Conservation (phyloP, 768 basidiomycete genomes). For the Galerina sulciceps region DNA sequence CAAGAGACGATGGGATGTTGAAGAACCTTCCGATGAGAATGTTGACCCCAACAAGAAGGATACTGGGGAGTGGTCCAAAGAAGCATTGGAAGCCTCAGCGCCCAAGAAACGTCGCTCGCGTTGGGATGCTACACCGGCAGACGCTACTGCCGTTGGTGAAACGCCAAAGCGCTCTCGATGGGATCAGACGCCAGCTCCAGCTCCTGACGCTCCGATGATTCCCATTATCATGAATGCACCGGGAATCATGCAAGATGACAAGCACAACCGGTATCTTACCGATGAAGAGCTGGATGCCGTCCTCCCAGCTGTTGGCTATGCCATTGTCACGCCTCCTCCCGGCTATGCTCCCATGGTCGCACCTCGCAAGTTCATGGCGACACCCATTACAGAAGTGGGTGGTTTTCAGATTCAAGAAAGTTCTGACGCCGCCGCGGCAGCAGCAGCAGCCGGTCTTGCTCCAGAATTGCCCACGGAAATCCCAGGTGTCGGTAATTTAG, state of each 20-base stretch:
- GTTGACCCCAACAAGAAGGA: slow-evolving; percentile 62
- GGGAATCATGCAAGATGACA: slow-evolving; percentile 89
- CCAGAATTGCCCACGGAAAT: slow-evolving; percentile 97
- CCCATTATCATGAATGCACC: slow-evolving; percentile 90
- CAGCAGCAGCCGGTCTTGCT: slow-evolving; percentile 90
- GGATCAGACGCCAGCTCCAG: slow-evolving; percentile 87
- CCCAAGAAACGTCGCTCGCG: slow-evolving; percentile 93
- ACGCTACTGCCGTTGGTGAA: slow-evolving; percentile 53
- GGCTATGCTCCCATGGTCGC: slow-evolving; percentile 86
- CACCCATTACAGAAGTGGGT: slow-evolving; percentile 60
- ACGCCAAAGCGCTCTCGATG: slow-evolving; percentile 92
- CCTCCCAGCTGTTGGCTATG: slow-evolving; percentile 86
- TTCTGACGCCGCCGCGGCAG: slow-evolving; percentile 85
- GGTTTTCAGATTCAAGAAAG: slow-evolving; percentile 98
- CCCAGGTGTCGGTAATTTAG: slow-evolving; percentile 94
- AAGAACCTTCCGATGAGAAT: slow-evolving; percentile 66
- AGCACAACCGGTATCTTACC: slow-evolving; percentile 92
- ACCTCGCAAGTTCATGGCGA: slow-evolving; percentile 65
- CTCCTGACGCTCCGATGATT: slow-evolving; percentile 70
- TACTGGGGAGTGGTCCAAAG: slow-evolving; percentile 75
- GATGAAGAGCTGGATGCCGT: slow-evolving; percentile 96
- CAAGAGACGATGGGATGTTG: slow-evolving; percentile 83
- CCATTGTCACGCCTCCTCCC: slow-evolving; percentile 90
- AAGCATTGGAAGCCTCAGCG: slow-evolving; percentile 71
- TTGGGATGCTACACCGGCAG: slow-evolving; percentile 94